Base-by-base conservation (phyloP, 129 eudicot species). In the Chrysanthemum lavandulifolium region DNA sequence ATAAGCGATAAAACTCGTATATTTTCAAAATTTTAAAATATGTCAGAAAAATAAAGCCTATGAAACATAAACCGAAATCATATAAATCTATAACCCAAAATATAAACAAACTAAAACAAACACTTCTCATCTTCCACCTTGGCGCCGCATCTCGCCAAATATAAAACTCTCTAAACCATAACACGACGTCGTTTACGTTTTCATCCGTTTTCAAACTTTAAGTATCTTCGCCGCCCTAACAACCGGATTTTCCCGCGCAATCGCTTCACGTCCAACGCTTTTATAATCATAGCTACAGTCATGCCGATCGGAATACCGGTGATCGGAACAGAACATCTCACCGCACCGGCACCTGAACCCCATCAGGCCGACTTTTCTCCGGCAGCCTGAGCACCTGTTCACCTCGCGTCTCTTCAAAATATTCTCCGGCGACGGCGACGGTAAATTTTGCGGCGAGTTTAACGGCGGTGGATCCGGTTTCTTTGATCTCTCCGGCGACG, bases 311-410 rank as follows among this genome's bases (percentile, higher is more conserved):
- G 97, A 85, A 61, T 91, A 91, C 73, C 97, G 79, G 73, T 91
- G 97, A 80, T 81, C 87, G 40, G 93, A 74, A 19, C 97, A 91
- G 78, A 91, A 91, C 86, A 83, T 71, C 12, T 86, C 91, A 0
- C 97, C 97, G 36, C 97, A 91, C 10, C 97, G 80, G 67, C 97
- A 91, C 51, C 96, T 65, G 63, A 91, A 91, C 61, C 96, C 96
- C 83, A 83, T 83, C 83, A 91, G 68, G 19, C 97, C 96, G 76
- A 91, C 86, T 73, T 83, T 79, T 60, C 83, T 82, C 65, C 90
- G 71, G 79, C 96, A 91, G 2, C 97, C 91, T 67, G 86, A 88
- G 64, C 97, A 91, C 79, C 96, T 76, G 61, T 69, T 88, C 62
- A 86, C 89, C 81, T 70, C 82, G 45, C 85, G 80, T 65, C 86